Evolutionary conservation across 345 rosid species (phyloP).

Genomic region (Moricandia arvensis): DNA sequence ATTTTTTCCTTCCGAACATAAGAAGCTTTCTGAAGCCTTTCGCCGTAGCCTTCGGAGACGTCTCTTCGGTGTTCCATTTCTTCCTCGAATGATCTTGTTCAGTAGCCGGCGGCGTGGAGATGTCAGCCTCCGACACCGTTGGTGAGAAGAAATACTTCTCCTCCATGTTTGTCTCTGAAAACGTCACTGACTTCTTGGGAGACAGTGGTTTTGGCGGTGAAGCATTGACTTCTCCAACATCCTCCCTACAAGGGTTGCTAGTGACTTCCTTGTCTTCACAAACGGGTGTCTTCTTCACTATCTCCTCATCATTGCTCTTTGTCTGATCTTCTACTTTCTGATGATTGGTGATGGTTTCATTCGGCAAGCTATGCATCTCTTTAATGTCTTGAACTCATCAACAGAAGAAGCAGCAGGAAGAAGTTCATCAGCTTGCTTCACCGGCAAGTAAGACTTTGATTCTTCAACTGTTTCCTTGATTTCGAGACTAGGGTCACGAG

Average conservation of each 20-base stretch:
- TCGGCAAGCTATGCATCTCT: slow-evolving; percentile 47
- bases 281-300: slow-evolving; percentile 28
- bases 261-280: slow-evolving; percentile 37
- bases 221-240: slow-evolving; percentile 35
- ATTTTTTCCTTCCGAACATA: slow-evolving; percentile 66
- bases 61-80: slow-evolving; percentile 80
- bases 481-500: slow-evolving; percentile 41
- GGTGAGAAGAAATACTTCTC: slow-evolving; percentile 39
- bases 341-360: slow-evolving; percentile 17
- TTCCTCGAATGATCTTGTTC: slow-evolving; percentile 65
- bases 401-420: slow-evolving; percentile 18
- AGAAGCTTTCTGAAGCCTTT: slow-evolving; percentile 91
- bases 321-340: slow-evolving; percentile 28
- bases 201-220: slow-evolving; percentile 37
- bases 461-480: slow-evolving; percentile 45
- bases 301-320: slow-evolving; percentile 32
- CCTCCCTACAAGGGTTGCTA: slow-evolving; percentile 15
- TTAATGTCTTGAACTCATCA: slow-evolving; percentile 64
- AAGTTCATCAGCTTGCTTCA: slow-evolving; percentile 32
- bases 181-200: slow-evolving; percentile 37
- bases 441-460: slow-evolving; percentile 20
- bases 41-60: slow-evolving; percentile 63
- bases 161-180: slow-evolving; percentile 40
- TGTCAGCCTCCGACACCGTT: slow-evolving; percentile 53
- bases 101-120: slow-evolving; percentile 62